Percentiles rank a stretch among this genome's conserved stretches.
These are phyloP conservation scores for Candida saitoana DNA, from an alignment of 805 yeast species.

Conservation along the genomic window DNA sequence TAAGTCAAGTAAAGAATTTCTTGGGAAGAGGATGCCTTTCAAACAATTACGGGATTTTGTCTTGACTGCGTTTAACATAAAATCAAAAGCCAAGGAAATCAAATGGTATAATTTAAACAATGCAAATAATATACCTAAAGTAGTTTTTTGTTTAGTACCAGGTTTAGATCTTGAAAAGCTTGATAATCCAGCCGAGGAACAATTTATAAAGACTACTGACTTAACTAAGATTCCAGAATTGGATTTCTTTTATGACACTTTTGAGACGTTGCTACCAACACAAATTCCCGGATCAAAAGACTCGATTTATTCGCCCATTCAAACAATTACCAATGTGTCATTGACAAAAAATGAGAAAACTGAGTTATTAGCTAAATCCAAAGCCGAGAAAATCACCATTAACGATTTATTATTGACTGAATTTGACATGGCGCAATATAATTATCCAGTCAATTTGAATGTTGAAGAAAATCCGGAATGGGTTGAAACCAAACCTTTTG, in stretches of 20 bases:
- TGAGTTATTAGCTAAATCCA: conserved; percentile 29
- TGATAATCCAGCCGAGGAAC: conserved; percentile 7
- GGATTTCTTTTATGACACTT: conserved; percentile 34
- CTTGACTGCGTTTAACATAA: conserved; percentile 11
- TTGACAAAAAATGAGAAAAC: conserved; percentile 54
- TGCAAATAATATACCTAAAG: conserved; percentile 44
- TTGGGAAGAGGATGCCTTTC: conserved; percentile 14
- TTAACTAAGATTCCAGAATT: conserved; percentile 17
- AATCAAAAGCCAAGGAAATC: conserved; percentile 15
- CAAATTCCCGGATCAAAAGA: conserved; percentile 65
- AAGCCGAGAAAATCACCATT: conserved; percentile 36
- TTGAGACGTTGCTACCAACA: conserved; percentile 45
- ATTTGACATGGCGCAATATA: conserved; percentile 45
- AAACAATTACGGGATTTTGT: conserved; percentile 16
- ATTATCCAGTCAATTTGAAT: conserved; percentile 56
- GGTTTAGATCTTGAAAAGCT: conserved; percentile 50
- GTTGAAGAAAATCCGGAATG: conserved; percentile 8
- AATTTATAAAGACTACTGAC: conserved; percentile 5
- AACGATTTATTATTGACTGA: conserved; percentile 50
- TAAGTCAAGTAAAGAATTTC: conserved; percentile 5
- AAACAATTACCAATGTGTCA: conserved; percentile 54
- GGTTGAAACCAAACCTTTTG: conserved; percentile 42
- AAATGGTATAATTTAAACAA: conserved; percentile 50
- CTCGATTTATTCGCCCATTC: conserved; percentile 49
- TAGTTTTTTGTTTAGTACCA: conserved; percentile 59